Conservation (phyloP, 139 green algal genomes). For the Chlamydomonas urium region DNA sequence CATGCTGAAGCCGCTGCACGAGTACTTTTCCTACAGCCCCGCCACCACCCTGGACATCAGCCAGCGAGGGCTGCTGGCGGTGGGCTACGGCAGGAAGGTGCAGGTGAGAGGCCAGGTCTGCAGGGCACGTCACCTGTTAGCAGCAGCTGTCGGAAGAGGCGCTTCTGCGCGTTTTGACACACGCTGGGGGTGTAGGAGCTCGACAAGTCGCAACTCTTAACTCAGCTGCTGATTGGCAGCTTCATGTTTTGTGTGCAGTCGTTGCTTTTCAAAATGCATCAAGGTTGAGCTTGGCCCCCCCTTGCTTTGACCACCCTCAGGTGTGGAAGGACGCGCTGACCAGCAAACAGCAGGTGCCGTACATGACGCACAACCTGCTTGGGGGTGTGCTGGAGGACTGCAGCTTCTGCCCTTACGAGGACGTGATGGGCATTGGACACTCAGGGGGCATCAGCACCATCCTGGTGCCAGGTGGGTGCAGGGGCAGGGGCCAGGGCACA, state of each 20-base stretch:
- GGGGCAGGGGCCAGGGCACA: background rate
- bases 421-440: conserved; percentile 85
- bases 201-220: no score
- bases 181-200: no score
- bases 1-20: conserved; percentile 78
- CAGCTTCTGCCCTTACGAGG: conserved; percentile 87
- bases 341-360: conserved; percentile 78
- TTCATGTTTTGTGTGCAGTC: no score
- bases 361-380: conserved; percentile 76
- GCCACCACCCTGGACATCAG: conserved; percentile 77
- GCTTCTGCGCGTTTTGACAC: no score
- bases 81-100: conserved; percentile 68
- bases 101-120: conserved; percentile 57
- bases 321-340: conserved; percentile 84
- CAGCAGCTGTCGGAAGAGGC: no score
- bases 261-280: no score
- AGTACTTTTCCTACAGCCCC: conserved; percentile 79
- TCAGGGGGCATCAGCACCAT: conserved; percentile 61
- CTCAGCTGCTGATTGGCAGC: no score
- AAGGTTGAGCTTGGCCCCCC: no score
- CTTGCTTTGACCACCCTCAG: no score
- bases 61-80: conserved; percentile 86
- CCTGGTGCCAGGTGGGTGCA: conserved; percentile 76
- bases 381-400: conserved; percentile 48
- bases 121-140: no score